Conservation (phyloP, 768 basidiomycete genomes). For the Lentinula raphanica region DNA sequence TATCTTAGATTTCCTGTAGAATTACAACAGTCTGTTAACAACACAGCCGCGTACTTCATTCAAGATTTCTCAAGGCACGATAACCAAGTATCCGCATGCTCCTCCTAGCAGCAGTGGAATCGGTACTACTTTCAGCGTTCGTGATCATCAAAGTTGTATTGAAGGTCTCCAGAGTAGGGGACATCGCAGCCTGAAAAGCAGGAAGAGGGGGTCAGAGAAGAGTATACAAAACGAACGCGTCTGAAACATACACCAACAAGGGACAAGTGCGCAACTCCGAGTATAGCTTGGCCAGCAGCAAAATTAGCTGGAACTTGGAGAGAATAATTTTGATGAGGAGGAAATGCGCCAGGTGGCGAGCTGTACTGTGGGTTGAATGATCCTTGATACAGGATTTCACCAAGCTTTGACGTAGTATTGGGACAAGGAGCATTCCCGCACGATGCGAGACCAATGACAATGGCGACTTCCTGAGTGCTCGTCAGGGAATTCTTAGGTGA, state of each 20-base stretch:
- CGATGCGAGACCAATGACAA: conserved; percentile 25
- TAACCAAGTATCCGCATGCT: not conserved
- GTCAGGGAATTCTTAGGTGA: conserved; percentile 16
- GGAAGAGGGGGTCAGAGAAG: not conserved
- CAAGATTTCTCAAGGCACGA: not conserved
- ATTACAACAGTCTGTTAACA: not conserved
- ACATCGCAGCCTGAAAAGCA: conserved; percentile 24
- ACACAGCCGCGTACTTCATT: not conserved
- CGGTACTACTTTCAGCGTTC: not conserved
- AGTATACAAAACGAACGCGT: not conserved
- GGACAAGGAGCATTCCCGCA: conserved; percentile 21
- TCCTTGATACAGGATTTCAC: conserved; percentile 29
- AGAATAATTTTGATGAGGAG: conserved; percentile 42
- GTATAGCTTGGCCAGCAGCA: conserved; percentile 25
- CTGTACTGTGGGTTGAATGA: conserved; percentile 24
- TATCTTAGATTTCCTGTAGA: too few relatives aligned
- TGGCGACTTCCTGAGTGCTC: conserved; percentile 21
- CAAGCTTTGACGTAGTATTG: conserved; percentile 21
- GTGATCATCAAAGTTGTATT: conserved; percentile 26
- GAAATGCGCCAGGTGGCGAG: conserved; percentile 18
- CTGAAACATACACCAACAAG: conserved; percentile 33
- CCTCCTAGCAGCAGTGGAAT: not conserved
- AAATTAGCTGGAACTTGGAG: conserved; percentile 30
- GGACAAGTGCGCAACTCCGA: conserved; percentile 32
- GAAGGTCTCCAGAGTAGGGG: conserved; percentile 24